Evolutionary conservation across 331 rosid species (phyloP), one percentile per base, ranked within the genome.

Genomic region (Telfairia occidentalis): DNA sequence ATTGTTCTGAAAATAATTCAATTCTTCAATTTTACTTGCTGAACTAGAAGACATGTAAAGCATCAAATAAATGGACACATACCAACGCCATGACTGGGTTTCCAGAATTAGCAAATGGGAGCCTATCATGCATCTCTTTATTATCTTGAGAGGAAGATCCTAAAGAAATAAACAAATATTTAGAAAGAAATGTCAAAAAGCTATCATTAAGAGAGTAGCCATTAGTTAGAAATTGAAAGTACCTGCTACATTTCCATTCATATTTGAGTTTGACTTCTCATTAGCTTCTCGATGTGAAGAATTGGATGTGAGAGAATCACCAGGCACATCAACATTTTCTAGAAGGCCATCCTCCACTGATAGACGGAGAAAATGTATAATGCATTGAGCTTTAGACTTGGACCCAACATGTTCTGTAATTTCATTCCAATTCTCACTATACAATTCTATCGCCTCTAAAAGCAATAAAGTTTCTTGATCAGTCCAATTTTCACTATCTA

Each of bases 11-110:
- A 24, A 55, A 15, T 21, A 43, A 69, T 28, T 43, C 6, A 64
- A 77, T 35, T 77, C 32, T 77, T 77, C 37, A 73, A 77, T 66
- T 60, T 72, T 67, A 61, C 64, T 63, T 50, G 37, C 46, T 71
- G 49, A 12, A 37, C 19, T 32, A 37, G 61, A 70, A 61, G 35
- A 55, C 35, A n/a, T 69, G 76, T 42, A 72, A 78, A 48, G 72
- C 78, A 84, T 75, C 55, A 61, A 16, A 80, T 46, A 38, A 77
- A 71, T 73, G 76, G 84, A 70, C 83, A 83, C 90, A 77, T 85
- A 95, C 99, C 97, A 95, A 79, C 75, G 99, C 84, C 99, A 92
- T 95, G 80, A 92, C 97, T 48, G 97, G 99, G 87, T 92, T 95
- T 83, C 90, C 96, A 79, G 99, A 95, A 84, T 90, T 95, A 29